phyloP scores from a whole-genome alignment of 2,329 filamentous ascomycete species.

The Colletotrichum caudatum region DNA sequence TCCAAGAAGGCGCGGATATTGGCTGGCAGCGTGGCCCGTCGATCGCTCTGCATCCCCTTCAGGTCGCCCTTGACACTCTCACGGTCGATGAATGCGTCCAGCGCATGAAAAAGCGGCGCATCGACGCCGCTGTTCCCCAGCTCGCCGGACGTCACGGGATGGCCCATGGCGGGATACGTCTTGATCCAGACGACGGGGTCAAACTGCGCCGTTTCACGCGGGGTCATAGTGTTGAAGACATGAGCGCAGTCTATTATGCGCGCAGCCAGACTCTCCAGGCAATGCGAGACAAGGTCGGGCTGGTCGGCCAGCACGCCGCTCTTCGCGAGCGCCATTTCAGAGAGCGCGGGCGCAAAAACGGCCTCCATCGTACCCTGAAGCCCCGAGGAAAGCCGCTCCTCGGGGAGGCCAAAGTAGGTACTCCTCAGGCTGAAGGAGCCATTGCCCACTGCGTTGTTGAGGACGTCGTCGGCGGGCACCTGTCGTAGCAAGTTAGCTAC shows the following conservation, averaged over 20 bases:
- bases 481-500: slow-evolving; percentile 13
- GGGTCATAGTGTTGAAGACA: slow-evolving; percentile 34
- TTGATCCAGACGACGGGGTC: slow-evolving; percentile 40
- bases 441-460: slow-evolving; percentile 36
- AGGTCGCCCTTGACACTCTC: slow-evolving; percentile 30
- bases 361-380: slow-evolving; percentile 34
- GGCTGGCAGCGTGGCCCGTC: slow-evolving; percentile 30
- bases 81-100: slow-evolving; percentile 32
- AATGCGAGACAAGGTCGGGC: slow-evolving; percentile 25
- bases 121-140: slow-evolving; percentile 37
- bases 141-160: slow-evolving; percentile 27
- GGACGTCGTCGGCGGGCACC: slow-evolving; percentile 38
- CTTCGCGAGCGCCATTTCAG: slow-evolving; percentile 31
- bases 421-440: slow-evolving; percentile 23
- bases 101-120: slow-evolving; percentile 34
- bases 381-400: slow-evolving; percentile 33
- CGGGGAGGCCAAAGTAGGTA: slow-evolving; percentile 31
- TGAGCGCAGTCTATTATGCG: slow-evolving; percentile 25
- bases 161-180: slow-evolving; percentile 37
- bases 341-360: slow-evolving; percentile 31
- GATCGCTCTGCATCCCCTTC: slow-evolving; percentile 32
- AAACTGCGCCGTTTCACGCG: slow-evolving; percentile 29
- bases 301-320: slow-evolving; percentile 29
- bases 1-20: slow-evolving; percentile 33
- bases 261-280: slow-evolving; percentile 31